Conservation (phyloP, 495 filamentous ascomycete genomes). For the Penicillium psychrofluorescens region DNA sequence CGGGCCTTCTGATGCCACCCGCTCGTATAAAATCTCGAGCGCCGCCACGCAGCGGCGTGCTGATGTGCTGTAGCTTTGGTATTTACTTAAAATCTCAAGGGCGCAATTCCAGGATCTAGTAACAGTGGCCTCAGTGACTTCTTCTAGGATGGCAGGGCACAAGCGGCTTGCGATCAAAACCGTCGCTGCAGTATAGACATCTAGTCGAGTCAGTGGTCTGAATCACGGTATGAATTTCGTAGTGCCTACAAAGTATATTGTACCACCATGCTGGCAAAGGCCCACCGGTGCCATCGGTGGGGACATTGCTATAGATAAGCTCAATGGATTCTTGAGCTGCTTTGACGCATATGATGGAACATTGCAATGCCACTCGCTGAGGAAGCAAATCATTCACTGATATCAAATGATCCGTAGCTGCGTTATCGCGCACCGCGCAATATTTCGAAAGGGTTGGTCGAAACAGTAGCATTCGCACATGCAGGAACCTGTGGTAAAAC, state of each 20-base stretch:
- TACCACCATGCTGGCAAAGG: constrained; percentile 36
- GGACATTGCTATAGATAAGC: constrained; percentile 26
- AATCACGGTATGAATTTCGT: background rate
- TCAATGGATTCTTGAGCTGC: constrained; percentile 30
- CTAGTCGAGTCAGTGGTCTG: constrained; percentile 4
- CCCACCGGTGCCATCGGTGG: constrained; percentile 24
- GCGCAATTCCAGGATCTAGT: constrained; percentile 25
- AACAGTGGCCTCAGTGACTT: constrained; percentile 18
- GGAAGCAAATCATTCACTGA: constrained; percentile 26
- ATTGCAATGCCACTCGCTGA: constrained; percentile 28
- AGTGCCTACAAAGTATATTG: constrained; percentile 28
- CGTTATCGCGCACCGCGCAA: constrained; percentile 23
- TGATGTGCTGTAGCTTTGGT: constrained; percentile 27
- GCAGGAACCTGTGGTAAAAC: constrained; percentile 17
- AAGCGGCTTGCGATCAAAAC: constrained; percentile 30
- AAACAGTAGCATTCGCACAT: constrained; percentile 31
- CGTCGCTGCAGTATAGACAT: constrained; percentile 32
- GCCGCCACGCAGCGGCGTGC: constrained; percentile 30
- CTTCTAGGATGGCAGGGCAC: constrained; percentile 21
- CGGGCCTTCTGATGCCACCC: constrained; percentile 18
- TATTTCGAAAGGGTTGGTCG: constrained; percentile 29
- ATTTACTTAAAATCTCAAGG: constrained; percentile 27
- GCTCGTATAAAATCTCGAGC: constrained; percentile 31
- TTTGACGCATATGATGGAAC: constrained; percentile 31
- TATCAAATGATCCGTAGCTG: constrained; percentile 13